A percentile compares a stretch with the other conserved stretches of the same genome.
phyloP scores from a whole-genome alignment of 345 rosid genomes.

The Toxicodendron radicans region DNA sequence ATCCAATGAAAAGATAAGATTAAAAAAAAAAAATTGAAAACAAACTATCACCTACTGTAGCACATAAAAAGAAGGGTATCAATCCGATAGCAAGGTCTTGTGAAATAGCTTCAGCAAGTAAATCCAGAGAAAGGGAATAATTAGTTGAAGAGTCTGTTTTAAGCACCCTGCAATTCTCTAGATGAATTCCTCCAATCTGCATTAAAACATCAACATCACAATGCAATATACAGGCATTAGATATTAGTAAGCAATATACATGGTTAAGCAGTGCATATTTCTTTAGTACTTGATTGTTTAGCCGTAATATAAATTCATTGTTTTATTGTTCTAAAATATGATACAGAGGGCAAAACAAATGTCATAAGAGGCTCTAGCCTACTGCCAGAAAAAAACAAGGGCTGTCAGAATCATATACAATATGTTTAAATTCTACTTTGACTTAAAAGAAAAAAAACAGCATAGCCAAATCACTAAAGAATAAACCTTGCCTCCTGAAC shows the following conservation, averaged over 20 bases:
- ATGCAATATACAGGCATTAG: background rate
- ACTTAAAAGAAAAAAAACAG: background rate
- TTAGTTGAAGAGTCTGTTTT: constrained; percentile 63
- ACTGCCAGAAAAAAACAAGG: background rate
- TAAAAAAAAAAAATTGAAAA: background rate
- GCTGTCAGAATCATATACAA: background rate
- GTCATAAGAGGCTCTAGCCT: background rate
- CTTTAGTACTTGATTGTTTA: background rate
- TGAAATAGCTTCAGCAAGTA: constrained; percentile 59
- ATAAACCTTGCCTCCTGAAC: background rate
- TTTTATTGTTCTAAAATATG: background rate
- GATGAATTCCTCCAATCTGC: constrained; percentile 80
- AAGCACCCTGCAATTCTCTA: constrained; percentile 67
- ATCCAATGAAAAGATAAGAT: constrained; percentile 14
- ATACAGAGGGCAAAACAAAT: background rate
- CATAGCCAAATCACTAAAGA: background rate
- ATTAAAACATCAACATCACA: constrained; percentile 7
- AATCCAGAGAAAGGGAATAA: constrained; percentile 63
- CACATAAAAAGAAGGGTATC: constrained; percentile 83
- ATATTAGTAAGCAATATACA: background rate
- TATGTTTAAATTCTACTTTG: background rate
- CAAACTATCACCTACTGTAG: constrained; percentile 53
- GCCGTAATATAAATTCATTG: background rate
- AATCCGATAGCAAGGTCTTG: constrained; percentile 64
- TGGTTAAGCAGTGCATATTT: background rate